Conservation (phyloP, 1,284 basidiomycete genomes). For the Hypsizygus ulmarius region DNA sequence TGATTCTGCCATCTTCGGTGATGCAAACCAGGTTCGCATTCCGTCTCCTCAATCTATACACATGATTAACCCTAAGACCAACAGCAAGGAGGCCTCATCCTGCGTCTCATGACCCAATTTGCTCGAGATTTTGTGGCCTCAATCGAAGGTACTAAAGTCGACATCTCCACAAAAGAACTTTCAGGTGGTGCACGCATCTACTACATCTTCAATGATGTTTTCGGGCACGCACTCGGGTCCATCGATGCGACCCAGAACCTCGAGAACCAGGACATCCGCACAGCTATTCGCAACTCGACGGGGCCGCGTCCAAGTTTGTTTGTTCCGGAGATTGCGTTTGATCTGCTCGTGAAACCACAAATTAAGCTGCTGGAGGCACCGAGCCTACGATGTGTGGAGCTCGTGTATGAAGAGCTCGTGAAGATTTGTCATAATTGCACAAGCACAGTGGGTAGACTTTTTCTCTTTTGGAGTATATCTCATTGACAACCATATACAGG, state of each 20-base stretch:
- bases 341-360: constrained; percentile 96
- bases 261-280: constrained; percentile 93
- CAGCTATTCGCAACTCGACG: constrained; percentile 97
- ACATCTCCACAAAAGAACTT: constrained; percentile 97
- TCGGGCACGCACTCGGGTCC: constrained; percentile 86
- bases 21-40: constrained; percentile 75
- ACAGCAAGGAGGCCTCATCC: constrained; percentile 81
- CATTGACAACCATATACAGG: constrained; percentile 46
- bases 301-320: constrained; percentile 96
- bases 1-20: constrained; percentile 90
- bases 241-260: constrained; percentile 93
- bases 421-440: constrained; percentile 99
- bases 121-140: constrained; percentile 96
- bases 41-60: not conserved
- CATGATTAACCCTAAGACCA: constrained; percentile 3
- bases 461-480: not conserved
- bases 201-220: constrained; percentile 99
- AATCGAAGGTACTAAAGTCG: constrained; percentile 96
- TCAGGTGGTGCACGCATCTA: constrained; percentile 98
- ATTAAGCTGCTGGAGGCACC: constrained; percentile 96
- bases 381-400: constrained; percentile 92
- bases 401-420: constrained; percentile 98
- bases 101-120: constrained; percentile 99
- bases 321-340: constrained; percentile 97
- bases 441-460: constrained; percentile 57